Percentiles rank a stretch among this genome's conserved stretches.
Conservation (phyloP, 176 grass and related monocot species). For the Luzula sylvatica region DNA sequence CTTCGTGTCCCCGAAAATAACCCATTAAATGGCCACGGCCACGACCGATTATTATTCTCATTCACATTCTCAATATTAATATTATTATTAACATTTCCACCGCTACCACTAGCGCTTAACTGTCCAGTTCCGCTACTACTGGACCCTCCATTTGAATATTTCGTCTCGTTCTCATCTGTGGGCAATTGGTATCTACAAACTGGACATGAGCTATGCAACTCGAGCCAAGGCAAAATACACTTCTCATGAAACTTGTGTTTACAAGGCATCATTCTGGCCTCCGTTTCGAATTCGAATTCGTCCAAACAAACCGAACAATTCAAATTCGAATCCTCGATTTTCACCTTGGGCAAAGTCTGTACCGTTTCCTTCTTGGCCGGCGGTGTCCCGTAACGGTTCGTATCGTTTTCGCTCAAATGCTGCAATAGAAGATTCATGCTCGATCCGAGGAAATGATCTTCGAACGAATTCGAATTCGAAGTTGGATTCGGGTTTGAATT, state of each 20-base stretch:
- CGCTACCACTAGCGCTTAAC: conserved; percentile 19
- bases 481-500: conserved; percentile 33
- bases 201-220: conserved; percentile 87
- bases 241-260: conserved; percentile 77
- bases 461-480: conserved; percentile 30
- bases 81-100: conserved; percentile 17
- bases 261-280: conserved; percentile 84
- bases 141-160: conserved; percentile 46
- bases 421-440: conserved; percentile 76
- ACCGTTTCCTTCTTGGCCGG: conserved; percentile 76
- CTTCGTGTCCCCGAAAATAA: conserved; percentile 41
- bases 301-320: conserved; percentile 88
- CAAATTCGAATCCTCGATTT: conserved; percentile 33
- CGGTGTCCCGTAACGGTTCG: conserved; percentile 57
- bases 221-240: conserved; percentile 93
- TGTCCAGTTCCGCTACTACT: conserved; percentile 30
- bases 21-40: conserved; percentile 63
- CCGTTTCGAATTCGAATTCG: conserved; percentile 64
- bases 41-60: conserved; percentile 43
- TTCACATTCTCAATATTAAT: not conserved
- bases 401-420: conserved; percentile 78
- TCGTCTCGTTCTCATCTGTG: conserved; percentile 53
- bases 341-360: conserved; percentile 63
- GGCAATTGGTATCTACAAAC: conserved; percentile 84
- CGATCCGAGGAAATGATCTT: conserved; percentile 70